These are phyloP conservation scores for Blakeslea trispora DNA, from an alignment of 371 early-diverging fungal genomes.

Conservation along the genomic window DNA sequence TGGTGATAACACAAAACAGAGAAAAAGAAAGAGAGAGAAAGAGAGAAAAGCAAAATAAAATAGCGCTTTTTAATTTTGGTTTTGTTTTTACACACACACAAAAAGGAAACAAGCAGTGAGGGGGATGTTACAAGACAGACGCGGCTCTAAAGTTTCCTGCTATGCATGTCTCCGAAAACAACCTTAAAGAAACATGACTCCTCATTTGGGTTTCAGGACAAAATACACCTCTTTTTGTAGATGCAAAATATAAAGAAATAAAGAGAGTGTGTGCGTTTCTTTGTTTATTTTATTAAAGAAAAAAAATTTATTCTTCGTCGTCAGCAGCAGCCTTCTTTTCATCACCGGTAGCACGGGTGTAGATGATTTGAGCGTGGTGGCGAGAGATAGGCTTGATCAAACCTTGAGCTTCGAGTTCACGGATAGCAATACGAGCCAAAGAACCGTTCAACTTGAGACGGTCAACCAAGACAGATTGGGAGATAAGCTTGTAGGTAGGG, in stretches of 20 bases:
- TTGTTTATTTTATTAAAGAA: not conserved
- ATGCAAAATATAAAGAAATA: too few species aligned
- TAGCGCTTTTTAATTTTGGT: not conserved
- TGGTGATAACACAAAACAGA: too few species aligned
- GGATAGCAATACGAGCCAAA: slow-evolving; percentile 93
- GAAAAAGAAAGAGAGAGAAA: not conserved
- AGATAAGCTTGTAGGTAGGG: slow-evolving; percentile 98
- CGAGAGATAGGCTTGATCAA: slow-evolving; percentile 87
- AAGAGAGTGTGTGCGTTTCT: too few species aligned
- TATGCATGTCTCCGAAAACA: too few species aligned
- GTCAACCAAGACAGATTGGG: slow-evolving; percentile 98
- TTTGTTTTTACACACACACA: not conserved
- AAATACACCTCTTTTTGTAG: too few species aligned
- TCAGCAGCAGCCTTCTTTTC: slow-evolving; percentile 46
- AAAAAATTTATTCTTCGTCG: slow-evolving; percentile 6
- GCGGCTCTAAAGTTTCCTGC: too few species aligned
- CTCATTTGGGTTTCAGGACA: too few species aligned
- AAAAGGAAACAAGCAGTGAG: too few species aligned
- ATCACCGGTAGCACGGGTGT: slow-evolving; percentile 90
- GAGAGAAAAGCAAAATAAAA: not conserved
- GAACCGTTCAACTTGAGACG: slow-evolving; percentile 97
- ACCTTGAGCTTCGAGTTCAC: slow-evolving; percentile 90
- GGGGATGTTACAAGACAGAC: too few species aligned
- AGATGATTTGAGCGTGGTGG: slow-evolving; percentile 94
- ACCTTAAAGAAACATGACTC: too few species aligned